A percentile compares a stretch with the other conserved stretches of the same genome.
Conservation (phyloP, 495 filamentous ascomycete species). For the Cenococcum geophilum region DNA sequence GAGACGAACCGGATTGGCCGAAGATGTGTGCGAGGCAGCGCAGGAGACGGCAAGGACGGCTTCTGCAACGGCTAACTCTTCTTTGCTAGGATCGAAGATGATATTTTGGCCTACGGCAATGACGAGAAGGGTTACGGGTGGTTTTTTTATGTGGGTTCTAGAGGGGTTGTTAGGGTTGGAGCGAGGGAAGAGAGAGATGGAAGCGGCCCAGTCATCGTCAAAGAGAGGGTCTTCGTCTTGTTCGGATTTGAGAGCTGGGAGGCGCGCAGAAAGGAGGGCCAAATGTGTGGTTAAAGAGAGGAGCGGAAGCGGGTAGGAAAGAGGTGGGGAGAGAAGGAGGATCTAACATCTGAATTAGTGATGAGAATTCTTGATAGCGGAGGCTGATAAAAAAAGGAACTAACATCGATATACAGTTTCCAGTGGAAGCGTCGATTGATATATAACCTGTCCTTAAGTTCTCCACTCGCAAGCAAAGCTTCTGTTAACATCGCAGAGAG, state of each 20-base stretch:
- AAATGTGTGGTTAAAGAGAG: conserved; percentile 91
- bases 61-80: conserved; percentile 90
- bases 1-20: conserved; percentile 41
- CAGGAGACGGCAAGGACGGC: conserved; percentile 58
- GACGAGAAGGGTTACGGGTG: conserved; percentile 84
- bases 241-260: conserved; percentile 77
- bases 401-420: conserved; percentile 90
- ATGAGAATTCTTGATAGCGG: not conserved
- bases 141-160: conserved; percentile 36
- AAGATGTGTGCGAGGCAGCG: conserved; percentile 41
- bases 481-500: conserved; percentile 82
- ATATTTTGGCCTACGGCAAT: conserved; percentile 80
- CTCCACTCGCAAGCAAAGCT: conserved; percentile 69
- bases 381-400: conserved; percentile 32
- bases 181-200: conserved; percentile 67
- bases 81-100: conserved; percentile 84
- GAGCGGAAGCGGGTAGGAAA: conserved; percentile 86
- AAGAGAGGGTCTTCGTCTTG: conserved; percentile 94
- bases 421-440: conserved; percentile 92
- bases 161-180: not conserved
- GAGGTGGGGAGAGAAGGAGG: conserved; percentile 82
- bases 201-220: conserved; percentile 93
- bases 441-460: conserved; percentile 61
- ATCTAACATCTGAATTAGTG: conserved; percentile 51
- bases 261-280: conserved; percentile 80